A percentile compares a stretch with the other conserved stretches of the same genome.
Conservation (phyloP, 2,329 filamentous ascomycete genomes). For the Ceratocystis huliohia region DNA sequence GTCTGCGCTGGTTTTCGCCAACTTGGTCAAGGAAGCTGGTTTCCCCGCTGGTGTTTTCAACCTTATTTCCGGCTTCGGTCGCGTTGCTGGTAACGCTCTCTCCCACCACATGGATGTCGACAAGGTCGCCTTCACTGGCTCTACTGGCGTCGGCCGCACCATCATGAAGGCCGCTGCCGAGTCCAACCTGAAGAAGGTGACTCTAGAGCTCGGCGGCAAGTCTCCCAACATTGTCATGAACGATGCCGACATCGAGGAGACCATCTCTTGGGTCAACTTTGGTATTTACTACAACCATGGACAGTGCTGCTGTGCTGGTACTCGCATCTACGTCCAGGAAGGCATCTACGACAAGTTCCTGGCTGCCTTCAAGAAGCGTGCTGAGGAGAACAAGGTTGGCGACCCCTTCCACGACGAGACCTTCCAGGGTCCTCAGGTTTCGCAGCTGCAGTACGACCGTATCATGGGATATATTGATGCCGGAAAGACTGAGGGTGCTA, state of each 20-base stretch:
- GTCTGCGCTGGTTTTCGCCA: slow-evolving; percentile 29
- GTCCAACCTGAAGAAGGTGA: slow-evolving; percentile 52
- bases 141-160: slow-evolving; percentile 53
- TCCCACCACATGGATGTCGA: slow-evolving; percentile 56
- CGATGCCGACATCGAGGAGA: slow-evolving; percentile 51
- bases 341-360: slow-evolving; percentile 44
- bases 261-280: slow-evolving; percentile 39
- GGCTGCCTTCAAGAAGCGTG: slow-evolving; percentile 40
- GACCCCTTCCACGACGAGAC: slow-evolving; percentile 28
- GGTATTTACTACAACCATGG: slow-evolving; percentile 42
- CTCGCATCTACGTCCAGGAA: slow-evolving; percentile 44
- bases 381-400: slow-evolving; percentile 29
- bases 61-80: slow-evolving; percentile 57
- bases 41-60: slow-evolving; percentile 67
- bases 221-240: slow-evolving; percentile 51
- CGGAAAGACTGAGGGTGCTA: slow-evolving; percentile 31
- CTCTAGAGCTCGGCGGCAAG: slow-evolving; percentile 57
- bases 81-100: slow-evolving; percentile 52
- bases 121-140: slow-evolving; percentile 67
- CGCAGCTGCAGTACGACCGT: slow-evolving; percentile 37
- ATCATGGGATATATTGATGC: slow-evolving; percentile 35
- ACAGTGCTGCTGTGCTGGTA: slow-evolving; percentile 48
- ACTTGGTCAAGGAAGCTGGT: slow-evolving; percentile 55
- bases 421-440: slow-evolving; percentile 37
- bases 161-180: slow-evolving; percentile 61